A percentile compares a stretch with the other conserved stretches of the same genome.
Evolutionary conservation across 495 filamentous ascomycete species (phyloP).

Genomic region (Penicillium cataractarum): DNA sequence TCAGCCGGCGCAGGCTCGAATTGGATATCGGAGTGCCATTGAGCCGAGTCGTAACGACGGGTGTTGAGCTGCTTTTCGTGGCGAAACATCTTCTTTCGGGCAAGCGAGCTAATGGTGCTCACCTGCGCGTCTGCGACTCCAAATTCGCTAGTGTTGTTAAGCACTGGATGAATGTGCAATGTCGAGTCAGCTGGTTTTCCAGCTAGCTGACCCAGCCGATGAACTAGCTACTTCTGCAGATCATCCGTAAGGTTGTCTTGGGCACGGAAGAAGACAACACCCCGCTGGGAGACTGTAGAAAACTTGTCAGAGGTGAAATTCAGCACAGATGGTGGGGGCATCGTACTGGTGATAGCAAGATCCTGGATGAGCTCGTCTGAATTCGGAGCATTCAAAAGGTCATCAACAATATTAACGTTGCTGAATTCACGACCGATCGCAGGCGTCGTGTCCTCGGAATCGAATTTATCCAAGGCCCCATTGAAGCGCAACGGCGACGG

Average conservation of each 20-base stretch:
- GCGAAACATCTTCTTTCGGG: slow-evolving; percentile 57
- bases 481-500: slow-evolving; percentile 41
- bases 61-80: slow-evolving; percentile 32
- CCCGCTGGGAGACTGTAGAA: slow-evolving; percentile 64
- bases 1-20: slow-evolving; percentile 70
- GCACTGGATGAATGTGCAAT: slow-evolving; percentile 70
- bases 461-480: slow-evolving; percentile 56
- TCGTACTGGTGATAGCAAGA: slow-evolving; percentile 28
- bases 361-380: slow-evolving; percentile 26
- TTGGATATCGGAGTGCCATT: slow-evolving; percentile 71
- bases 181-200: slow-evolving; percentile 61
- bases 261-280: slow-evolving; percentile 73
- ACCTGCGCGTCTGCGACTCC: slow-evolving; percentile 65
- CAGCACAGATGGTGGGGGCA: background rate
- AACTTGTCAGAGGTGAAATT: background rate
- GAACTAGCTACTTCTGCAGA: slow-evolving; percentile 63
- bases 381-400: slow-evolving; percentile 25
- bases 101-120: slow-evolving; percentile 63
- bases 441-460: slow-evolving; percentile 34
- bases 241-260: slow-evolving; percentile 64
- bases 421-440: slow-evolving; percentile 30
- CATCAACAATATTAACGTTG: slow-evolving; percentile 27
- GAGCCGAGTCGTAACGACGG: slow-evolving; percentile 27
- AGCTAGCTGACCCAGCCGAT: slow-evolving; percentile 60
- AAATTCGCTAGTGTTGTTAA: slow-evolving; percentile 32